A percentile compares a stretch with the other conserved stretches of the same genome.
Evolutionary conservation across 2,329 filamentous ascomycete genomes (phyloP).

Genomic region (Graphilbum sp.): DNA sequence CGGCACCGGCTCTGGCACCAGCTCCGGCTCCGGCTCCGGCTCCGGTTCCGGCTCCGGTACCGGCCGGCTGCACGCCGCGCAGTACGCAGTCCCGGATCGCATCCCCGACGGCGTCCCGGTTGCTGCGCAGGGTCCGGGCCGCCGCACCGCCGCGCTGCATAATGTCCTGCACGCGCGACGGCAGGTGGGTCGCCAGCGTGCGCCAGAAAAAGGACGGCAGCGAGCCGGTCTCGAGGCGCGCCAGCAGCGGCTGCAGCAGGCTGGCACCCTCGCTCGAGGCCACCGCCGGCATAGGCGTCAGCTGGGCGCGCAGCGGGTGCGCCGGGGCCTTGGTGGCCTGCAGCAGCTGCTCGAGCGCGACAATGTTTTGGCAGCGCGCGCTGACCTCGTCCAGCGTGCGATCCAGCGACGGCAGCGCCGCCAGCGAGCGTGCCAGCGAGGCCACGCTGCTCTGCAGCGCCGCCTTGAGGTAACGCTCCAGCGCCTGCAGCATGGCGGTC

Average conservation of each 20-base stretch:
- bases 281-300: neutral
- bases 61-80: constrained; percentile 46
- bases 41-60: neutral
- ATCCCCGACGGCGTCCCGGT: constrained; percentile 57
- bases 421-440: constrained; percentile 57
- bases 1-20: neutral
- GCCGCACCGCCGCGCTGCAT: constrained; percentile 67
- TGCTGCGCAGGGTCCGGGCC: constrained; percentile 62
- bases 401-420: constrained; percentile 67
- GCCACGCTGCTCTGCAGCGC: constrained; percentile 65
- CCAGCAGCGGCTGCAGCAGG: constrained; percentile 57
- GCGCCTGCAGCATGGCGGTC: constrained; percentile 52
- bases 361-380: constrained; percentile 73
- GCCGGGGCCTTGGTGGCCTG: constrained; percentile 47
- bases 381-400: constrained; percentile 68
- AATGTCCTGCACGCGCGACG: constrained; percentile 69
- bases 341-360: constrained; percentile 71
- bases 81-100: constrained; percentile 72
- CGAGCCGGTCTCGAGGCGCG: constrained; percentile 71
- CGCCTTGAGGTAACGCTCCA: constrained; percentile 71
- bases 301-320: constrained; percentile 43
- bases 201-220: constrained; percentile 90
- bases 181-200: constrained; percentile 63
- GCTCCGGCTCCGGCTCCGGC: neutral
- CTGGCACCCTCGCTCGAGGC: constrained; percentile 20